Conservation (phyloP, 2,329 filamentous ascomycete species). For the Fusarium sp. region DNA sequence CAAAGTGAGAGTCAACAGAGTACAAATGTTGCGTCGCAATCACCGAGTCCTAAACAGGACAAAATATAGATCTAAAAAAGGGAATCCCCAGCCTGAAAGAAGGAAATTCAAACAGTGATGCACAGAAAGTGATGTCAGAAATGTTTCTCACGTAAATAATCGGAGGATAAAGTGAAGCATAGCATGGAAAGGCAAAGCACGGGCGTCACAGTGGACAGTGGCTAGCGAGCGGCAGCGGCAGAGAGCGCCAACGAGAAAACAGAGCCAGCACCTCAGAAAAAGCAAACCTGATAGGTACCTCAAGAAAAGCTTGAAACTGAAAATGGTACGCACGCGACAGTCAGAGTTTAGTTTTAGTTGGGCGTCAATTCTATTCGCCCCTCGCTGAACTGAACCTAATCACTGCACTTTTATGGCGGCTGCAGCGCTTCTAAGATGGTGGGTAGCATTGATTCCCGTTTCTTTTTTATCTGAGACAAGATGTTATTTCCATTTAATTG, state of each 20-base stretch:
- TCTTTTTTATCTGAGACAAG: neutral
- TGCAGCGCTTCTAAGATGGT: conserved; percentile 28
- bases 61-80: conserved; percentile 12
- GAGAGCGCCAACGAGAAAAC: conserved; percentile 19
- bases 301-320: neutral
- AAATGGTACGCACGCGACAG: conserved; percentile 36
- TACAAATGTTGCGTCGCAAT: conserved; percentile 26
- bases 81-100: conserved; percentile 2
- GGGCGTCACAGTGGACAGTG: conserved; percentile 8
- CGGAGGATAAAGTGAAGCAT: conserved; percentile 5
- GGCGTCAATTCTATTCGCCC: conserved; percentile 11
- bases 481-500: neutral
- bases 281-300: neutral
- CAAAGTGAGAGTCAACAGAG: neutral
- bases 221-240: conserved; percentile 41
- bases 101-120: conserved; percentile 8
- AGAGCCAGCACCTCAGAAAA: conserved; percentile 10
- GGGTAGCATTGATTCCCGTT: neutral
- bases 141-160: conserved; percentile 16
- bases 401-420: conserved; percentile 15
- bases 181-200: conserved; percentile 1
- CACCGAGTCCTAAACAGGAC: neutral
- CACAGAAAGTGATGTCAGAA: conserved; percentile 31
- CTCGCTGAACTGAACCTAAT: neutral
- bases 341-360: neutral